phyloP scores from a whole-genome alignment of 1,284 basidiomycete genomes.

The Cryptococcus sp. region DNA sequence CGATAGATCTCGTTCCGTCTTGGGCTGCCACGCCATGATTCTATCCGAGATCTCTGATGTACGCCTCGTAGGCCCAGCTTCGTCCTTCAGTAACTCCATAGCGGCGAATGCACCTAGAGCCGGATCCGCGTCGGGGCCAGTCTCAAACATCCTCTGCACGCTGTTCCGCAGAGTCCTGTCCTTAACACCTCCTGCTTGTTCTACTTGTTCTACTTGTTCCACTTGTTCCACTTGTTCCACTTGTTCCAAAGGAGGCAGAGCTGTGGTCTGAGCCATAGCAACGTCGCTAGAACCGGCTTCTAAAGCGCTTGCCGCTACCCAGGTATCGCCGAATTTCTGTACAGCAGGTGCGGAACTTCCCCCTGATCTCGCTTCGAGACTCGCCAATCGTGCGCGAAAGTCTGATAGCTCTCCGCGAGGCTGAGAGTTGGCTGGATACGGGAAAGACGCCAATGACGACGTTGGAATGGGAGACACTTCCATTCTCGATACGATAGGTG shows the following conservation, averaged over 20 bases:
- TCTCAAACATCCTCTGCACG: constrained; percentile 39
- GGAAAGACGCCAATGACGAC: constrained; percentile 9
- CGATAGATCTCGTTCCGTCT: constrained; percentile 27
- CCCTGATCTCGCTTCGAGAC: constrained; percentile 6
- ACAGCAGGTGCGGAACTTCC: constrained; percentile 29
- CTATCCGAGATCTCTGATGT: constrained; percentile 19
- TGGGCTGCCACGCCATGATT: constrained; percentile 40
- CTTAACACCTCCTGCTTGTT: no score
- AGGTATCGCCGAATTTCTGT: constrained; percentile 46
- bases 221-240: neutral
- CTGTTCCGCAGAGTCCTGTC: constrained; percentile 24
- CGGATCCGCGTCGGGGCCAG: constrained; percentile 23
- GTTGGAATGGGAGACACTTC: constrained; percentile 1
- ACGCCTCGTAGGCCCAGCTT: constrained; percentile 1
- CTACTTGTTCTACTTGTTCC: constrained; percentile 4
- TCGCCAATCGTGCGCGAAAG: constrained; percentile 14
- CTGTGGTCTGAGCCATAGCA: neutral
- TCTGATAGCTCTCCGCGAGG: constrained; percentile 12
- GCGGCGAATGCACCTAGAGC: neutral
- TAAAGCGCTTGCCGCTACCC: constrained; percentile 39
- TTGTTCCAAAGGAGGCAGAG: neutral
- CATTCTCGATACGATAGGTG: constrained; percentile 13
- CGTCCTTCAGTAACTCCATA: neutral
- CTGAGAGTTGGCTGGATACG: constrained; percentile 6
- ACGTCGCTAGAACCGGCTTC: constrained; percentile 14